Evolutionary conservation across 495 filamentous ascomycete genomes (phyloP), one percentile per base, ranked within the genome.

Genomic region (Aspergillus steynii): DNA sequence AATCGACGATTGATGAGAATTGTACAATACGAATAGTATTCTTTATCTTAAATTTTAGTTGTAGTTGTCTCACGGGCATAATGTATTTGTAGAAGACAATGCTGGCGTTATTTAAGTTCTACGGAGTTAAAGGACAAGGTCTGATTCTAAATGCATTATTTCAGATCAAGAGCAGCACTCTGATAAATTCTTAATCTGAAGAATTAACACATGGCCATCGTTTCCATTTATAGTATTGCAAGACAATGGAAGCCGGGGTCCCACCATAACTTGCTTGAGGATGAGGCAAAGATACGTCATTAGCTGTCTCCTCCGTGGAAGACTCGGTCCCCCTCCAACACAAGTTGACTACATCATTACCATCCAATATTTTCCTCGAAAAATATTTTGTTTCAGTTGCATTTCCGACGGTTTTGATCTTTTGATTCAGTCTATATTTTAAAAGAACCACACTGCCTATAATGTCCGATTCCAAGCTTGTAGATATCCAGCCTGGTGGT

Each of bases 401-500:
- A 50, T 34, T 55, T 53, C 25, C 47, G 45, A 29, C 15, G 3
- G 34, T 26, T 27, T 26, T 53, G 28, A 48, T 15, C 31, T 27
- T 26, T 32, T 5, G 42, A 5, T 48, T 27, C 34, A 26, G 29
- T n/a, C 50, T 52, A 65, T 48, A 2, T 20, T 20, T 20, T 20
- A 20, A 20, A 20, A 20, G 20, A 20, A 20, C 20, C 20, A 20
- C 20, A 20, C 34, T 29, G 29, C 25, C 50, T 52, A 65, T 48
- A 2, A 76, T 78, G 75, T 63, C 68, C 7, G 67, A 77, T 37
- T 55, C 74, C 9, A 74, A 75, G 61, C 74, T 90, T 5, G 78
- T 88, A 74, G 82, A 88, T 63, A 86, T 82, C 42, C 81, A 81
- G 59, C 80, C 83, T 45, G 87, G 87, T 60, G 87, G 87, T 53